Percentiles rank a stretch among this genome's conserved stretches.
Evolutionary conservation across 2,329 filamentous ascomycete species (phyloP).

Genomic region (Piedraia hortae): DNA sequence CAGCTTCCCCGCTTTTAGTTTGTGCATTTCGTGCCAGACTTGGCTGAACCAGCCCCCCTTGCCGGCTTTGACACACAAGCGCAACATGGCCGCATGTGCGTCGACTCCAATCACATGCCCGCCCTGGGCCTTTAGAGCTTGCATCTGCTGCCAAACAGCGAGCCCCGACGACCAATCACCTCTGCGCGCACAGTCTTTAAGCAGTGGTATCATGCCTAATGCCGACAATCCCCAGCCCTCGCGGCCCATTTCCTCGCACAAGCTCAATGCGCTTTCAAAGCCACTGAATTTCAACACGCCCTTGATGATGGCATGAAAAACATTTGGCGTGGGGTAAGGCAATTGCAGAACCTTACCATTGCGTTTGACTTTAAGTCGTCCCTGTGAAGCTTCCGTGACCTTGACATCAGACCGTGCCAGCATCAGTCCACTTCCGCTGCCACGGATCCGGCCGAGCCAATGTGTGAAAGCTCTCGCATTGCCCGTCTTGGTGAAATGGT

Average conservation of each 20-base stretch:
- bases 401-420: constrained; percentile 14
- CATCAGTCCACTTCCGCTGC: constrained; percentile 14
- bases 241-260: constrained; percentile 16
- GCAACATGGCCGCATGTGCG: constrained; percentile 5
- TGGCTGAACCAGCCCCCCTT: constrained; percentile 3
- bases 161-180: constrained; percentile 14
- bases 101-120: constrained; percentile 2
- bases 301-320: constrained; percentile 16
- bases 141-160: constrained; percentile 18
- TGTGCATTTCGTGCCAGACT: too few relatives aligned
- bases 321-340: constrained; percentile 17
- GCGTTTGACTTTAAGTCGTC: constrained; percentile 4
- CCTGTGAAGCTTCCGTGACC: constrained; percentile 9
- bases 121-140: constrained; percentile 4
- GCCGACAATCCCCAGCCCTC: constrained; percentile 21
- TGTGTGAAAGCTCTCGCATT: constrained; percentile 12
- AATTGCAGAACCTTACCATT: constrained; percentile 15
- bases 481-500: constrained; percentile 13
- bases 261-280: constrained; percentile 16
- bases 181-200: constrained; percentile 16
- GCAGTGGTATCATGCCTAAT: constrained; percentile 13
- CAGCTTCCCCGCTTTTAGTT: too few relatives aligned
- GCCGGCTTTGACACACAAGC: constrained; percentile 3
- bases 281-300: constrained; percentile 19
- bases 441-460: constrained; percentile 18